Base-by-base conservation (phyloP, 495 filamentous ascomycete genomes). In the Bacidia rubella region DNA sequence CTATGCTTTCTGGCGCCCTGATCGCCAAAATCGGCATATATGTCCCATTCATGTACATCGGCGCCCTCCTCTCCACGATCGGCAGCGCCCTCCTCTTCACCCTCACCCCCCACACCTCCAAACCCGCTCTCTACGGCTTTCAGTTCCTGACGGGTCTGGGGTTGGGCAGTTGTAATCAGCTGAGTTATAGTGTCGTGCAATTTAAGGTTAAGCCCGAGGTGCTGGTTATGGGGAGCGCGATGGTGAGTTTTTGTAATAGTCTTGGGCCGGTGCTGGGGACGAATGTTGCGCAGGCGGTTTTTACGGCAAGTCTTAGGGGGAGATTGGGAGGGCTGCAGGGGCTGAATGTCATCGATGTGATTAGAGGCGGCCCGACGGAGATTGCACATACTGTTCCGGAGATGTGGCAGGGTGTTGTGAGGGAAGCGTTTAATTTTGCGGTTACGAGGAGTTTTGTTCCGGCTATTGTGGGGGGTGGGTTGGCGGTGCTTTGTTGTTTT, bases 11-110 rank as follows among this genome's bases (percentile, higher is more conserved):
- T 21, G 63, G 62, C 35, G 29, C 53, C 7, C 48, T 59, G 1
- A 66, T 60, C 9, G 47, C 40, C 3, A 45, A 53, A 1, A 41
- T 66, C 21, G 73, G 71, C 5, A 69, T 70, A 54, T 73, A 73
- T 53, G 62, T 60, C 7, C 70, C 70, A 0, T 62, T 60, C 40
- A 64, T 69, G 59, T 70, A 56, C 17, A 55, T 72, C 15, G 29
- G 7, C 15, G 7, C 29, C 5, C 7, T 35, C 29, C 29, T 35
- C 29, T 5, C 29, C 29, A 7, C 29, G 7, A 15, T 35, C 5
- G 29, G 29, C 15, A 15, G 7, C 15, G 29, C 7, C 5, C 29
- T 35, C 5, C 29, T 35, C 29, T 35, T 15, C 5, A 35, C 29
- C 15, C 29, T 35, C 29, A 7, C 29, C 5, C 29, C 29, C 29